Conservation (phyloP, 2,329 filamentous ascomycete species). For the Coniochaeta ligniaria region DNA sequence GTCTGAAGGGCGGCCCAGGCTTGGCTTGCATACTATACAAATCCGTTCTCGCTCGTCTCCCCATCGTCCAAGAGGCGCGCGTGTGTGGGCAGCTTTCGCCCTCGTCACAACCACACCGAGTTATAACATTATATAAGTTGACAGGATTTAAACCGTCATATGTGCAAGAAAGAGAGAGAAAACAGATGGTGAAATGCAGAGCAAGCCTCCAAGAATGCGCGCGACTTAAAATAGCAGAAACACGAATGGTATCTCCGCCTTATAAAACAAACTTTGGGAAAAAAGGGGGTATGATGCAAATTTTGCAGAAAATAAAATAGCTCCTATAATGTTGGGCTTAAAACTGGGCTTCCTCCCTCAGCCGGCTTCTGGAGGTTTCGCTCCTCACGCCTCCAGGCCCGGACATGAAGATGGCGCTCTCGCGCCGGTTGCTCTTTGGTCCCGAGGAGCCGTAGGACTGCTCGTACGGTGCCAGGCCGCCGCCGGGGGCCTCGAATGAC, state of each 20-base stretch:
- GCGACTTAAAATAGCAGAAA: not conserved
- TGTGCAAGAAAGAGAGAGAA: not conserved
- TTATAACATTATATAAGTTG: no score
- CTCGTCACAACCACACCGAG: no score
- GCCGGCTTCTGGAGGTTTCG: slow-evolving; percentile 44
- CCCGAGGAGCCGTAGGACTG: slow-evolving; percentile 20
- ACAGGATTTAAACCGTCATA: no score
- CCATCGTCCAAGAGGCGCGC: no score
- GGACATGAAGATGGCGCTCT: slow-evolving; percentile 51
- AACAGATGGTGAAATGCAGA: not conserved
- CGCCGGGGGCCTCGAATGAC: slow-evolving; percentile 20
- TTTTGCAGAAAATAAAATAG: slow-evolving; percentile 12
- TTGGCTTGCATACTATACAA: no score
- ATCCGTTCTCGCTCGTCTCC: no score
- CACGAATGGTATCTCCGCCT: not conserved
- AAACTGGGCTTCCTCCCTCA: slow-evolving; percentile 45
- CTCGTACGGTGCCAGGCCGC: slow-evolving; percentile 21
- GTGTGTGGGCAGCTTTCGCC: no score
- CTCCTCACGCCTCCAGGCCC: slow-evolving; percentile 34
- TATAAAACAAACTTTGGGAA: not conserved
- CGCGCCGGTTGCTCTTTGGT: slow-evolving; percentile 42
- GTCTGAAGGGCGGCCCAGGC: not conserved
- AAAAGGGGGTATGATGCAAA: slow-evolving; percentile 11
- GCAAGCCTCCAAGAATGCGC: not conserved
- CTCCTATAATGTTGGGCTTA: not conserved